Evolutionary conservation across 345 rosid species (phyloP), one percentile per base, ranked within the genome.

Genomic region (Eucalyptus tenuipes): DNA sequence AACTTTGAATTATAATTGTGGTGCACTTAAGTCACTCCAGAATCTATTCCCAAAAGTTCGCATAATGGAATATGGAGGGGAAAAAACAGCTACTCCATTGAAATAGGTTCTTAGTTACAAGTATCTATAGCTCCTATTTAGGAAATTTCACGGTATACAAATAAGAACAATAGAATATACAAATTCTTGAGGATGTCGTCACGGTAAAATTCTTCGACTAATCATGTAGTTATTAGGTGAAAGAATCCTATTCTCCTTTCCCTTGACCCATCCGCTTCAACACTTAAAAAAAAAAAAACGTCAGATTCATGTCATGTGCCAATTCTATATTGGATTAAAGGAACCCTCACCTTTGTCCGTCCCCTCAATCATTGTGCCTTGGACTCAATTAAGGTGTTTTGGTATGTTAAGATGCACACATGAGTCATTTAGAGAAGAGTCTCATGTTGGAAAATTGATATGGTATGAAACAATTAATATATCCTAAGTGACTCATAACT

Each of bases 381-480:
- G 20, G 33, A 64, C 37, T 64, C 10, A n/a, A 7, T n/a, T n/a
- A n/a, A n/a, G 75, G 40, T n/a, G 20, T 64, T 64, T n/a, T 2
- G 11, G 11, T n/a, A n/a, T 15, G 5, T 18, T 52, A 7, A 52
- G 24, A 52, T 52, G 57, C 24, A 52, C 2, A 0, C 10, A 18
- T 8, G 24, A 52, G 55, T 52, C 18, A 52, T 52, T 52, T 18
- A 52, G 24, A 18, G 57, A 18, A 52, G 24, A 1, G 24, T 7
- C 24, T 52, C 57, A 52, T 0, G 4, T 20, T 52, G 2, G 25
- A 18, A 1, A 52, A 52, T 20, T 52, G 25, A 52, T 52, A 52
- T 8, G 4, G 5, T 3, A 20, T 0, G 1, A 8, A 52, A 52
- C 0, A 52, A 5, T 52, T 52, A 3, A 52, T 52, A 20, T 52